Conservation (phyloP, 73 alveolate genomes). For the Paramecium sexaurelia region DNA sequence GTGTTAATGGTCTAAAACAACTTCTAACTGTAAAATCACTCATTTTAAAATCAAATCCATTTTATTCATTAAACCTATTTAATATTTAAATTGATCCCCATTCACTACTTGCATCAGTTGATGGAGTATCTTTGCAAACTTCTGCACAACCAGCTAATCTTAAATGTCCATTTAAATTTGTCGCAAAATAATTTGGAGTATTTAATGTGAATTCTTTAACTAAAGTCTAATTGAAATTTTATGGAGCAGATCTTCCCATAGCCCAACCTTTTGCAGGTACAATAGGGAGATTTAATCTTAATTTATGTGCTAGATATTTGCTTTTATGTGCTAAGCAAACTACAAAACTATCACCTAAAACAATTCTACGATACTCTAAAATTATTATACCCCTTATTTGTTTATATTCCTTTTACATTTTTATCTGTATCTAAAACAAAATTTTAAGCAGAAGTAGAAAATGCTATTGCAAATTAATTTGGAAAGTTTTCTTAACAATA, state of each 20-base stretch:
- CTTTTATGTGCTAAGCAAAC: neutral
- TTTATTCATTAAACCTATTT: neutral
- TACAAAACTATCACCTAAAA: neutral
- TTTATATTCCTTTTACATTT: neutral
- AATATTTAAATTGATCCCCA: conserved; percentile 45
- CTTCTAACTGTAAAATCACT: neutral
- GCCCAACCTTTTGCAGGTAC: conserved; percentile 33
- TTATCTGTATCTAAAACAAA: conserved; percentile 13
- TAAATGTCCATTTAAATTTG: conserved; percentile 14
- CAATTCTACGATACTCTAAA: neutral
- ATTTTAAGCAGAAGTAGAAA: neutral
- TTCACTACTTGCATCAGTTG: conserved; percentile 18
- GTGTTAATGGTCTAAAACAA: conserved; percentile 41
- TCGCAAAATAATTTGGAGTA: conserved; percentile 14
- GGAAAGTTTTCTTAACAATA: conserved; percentile 20
- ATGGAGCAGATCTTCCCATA: conserved; percentile 6
- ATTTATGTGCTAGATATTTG: neutral
- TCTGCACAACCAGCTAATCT: conserved; percentile 54
- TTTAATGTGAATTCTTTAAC: conserved; percentile 23
- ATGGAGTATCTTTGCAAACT: neutral
- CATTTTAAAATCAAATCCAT: neutral
- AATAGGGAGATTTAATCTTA: neutral
- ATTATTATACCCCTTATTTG: neutral
- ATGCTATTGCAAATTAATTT: neutral
- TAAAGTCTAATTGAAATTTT: neutral